Conservation (phyloP, 75 land plant genomes). For the Cryptomeria japonica region DNA sequence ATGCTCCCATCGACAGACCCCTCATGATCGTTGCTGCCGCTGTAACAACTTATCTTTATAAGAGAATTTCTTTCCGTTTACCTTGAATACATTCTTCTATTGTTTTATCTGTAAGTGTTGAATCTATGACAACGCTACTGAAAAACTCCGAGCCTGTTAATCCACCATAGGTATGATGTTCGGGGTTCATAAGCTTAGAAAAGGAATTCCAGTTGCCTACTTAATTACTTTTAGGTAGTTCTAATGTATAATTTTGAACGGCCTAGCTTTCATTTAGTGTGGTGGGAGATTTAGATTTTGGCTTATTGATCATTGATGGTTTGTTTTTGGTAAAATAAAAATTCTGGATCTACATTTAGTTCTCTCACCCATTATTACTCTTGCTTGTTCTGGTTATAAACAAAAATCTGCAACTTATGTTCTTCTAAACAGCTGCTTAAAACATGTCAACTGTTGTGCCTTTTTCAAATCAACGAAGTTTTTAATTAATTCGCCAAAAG, state of each 20-base stretch:
- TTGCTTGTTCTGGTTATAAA: no score
- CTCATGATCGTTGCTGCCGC: conserved; percentile 32
- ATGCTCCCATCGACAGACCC: conserved; percentile 25
- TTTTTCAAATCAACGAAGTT: no score
- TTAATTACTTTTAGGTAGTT: no score
- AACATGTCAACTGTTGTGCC: no score
- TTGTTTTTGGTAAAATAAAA: not conserved
- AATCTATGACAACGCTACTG: not conserved
- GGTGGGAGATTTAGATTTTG: not conserved
- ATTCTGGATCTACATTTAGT: not conserved
- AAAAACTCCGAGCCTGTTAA: no score
- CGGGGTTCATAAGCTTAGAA: not conserved
- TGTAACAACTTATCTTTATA: no score
- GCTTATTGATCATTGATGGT: not conserved
- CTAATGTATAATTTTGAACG: not conserved
- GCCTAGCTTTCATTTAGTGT: not conserved
- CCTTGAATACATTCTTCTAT: not conserved
- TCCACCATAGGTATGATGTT: not conserved
- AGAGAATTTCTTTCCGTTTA: not conserved
- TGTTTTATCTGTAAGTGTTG: not conserved
- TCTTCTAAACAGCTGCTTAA: no score
- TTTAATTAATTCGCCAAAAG: no score
- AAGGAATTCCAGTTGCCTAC: no score
- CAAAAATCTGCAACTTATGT: no score
- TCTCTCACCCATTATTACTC: not conserved